Evolutionary conservation across 768 basidiomycete genomes (phyloP).

Genomic region (Suillus alpinus): DNA sequence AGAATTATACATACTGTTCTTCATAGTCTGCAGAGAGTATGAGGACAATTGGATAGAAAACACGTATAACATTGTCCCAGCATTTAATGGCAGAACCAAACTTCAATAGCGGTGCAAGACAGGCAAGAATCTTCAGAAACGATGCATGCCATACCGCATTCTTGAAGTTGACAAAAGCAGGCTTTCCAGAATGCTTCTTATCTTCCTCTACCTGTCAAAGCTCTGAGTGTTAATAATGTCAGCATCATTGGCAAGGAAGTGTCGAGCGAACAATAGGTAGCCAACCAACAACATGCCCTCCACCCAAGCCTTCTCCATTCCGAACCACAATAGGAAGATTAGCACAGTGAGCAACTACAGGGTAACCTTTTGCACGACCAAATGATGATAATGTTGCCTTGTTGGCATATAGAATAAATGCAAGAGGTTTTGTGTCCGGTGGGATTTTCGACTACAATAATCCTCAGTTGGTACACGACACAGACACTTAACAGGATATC

Average conservation of each 20-base stretch:
- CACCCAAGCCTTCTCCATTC: constrained; percentile 13
- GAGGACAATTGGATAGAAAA: constrained; percentile 18
- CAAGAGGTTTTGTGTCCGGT: constrained; percentile 14
- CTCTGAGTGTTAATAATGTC: background rate
- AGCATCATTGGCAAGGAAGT: background rate
- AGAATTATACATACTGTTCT: constrained; percentile 21
- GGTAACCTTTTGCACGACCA: constrained; percentile 17
- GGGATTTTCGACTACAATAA: background rate
- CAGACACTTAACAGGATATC: background rate
- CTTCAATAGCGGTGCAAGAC: constrained; percentile 9
- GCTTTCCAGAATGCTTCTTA: constrained; percentile 7
- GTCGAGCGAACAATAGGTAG: constrained; percentile 5
- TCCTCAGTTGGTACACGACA: background rate
- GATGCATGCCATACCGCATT: constrained; percentile 20
- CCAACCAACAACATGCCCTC: constrained; percentile 20
- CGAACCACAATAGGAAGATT: constrained; percentile 13
- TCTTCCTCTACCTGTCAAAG: constrained; percentile 4
- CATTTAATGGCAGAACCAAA: constrained; percentile 9
- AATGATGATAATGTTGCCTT: constrained; percentile 19
- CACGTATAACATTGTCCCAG: constrained; percentile 5
- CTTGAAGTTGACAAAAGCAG: constrained; percentile 16
- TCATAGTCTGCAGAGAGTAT: constrained; percentile 28
- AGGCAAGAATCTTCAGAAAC: constrained; percentile 24
- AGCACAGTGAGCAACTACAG: constrained; percentile 14
- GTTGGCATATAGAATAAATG: constrained; percentile 34